These are phyloP conservation scores for Colletotrichum eremochloae DNA, from an alignment of 2,329 filamentous ascomycete genomes.

Conservation along the genomic window DNA sequence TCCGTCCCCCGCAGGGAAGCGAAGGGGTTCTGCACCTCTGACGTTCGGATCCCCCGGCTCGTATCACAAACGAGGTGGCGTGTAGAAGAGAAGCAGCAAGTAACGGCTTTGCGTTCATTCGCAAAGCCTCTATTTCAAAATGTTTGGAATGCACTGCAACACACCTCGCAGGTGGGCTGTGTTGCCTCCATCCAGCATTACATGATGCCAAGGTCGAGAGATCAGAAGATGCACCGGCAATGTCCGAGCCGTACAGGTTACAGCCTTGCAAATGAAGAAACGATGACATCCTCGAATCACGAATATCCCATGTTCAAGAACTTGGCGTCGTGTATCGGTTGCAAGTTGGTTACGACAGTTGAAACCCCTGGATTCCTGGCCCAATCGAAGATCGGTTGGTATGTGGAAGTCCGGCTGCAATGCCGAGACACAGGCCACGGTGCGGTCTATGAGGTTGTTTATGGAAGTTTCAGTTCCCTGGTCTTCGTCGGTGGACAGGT, in stretches of 20 bases:
- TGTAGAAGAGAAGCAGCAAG: slow-evolving; percentile 18
- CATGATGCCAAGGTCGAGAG: slow-evolving; percentile 24
- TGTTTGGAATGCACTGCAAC: slow-evolving; percentile 23
- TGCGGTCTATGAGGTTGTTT: slow-evolving; percentile 11
- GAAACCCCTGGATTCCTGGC: slow-evolving; percentile 29
- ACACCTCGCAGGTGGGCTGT: slow-evolving; percentile 28
- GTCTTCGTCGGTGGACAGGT: slow-evolving; percentile 10
- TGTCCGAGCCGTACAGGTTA: slow-evolving; percentile 21
- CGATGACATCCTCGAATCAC: background rate
- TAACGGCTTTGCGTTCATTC: slow-evolving; percentile 11
- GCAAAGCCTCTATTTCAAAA: slow-evolving; percentile 2
- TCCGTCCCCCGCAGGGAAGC: slow-evolving; percentile 18
- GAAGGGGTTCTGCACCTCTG: slow-evolving; percentile 8
- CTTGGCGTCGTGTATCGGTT: slow-evolving; percentile 12
- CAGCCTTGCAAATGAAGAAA: slow-evolving; percentile 7
- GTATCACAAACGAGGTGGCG: slow-evolving; percentile 32
- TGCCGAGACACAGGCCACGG: slow-evolving; percentile 20
- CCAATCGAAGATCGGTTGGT: slow-evolving; percentile 18
- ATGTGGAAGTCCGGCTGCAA: slow-evolving; percentile 19
- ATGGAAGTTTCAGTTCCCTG: slow-evolving; percentile 13
- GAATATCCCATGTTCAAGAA: slow-evolving; percentile 24
- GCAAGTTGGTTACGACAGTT: slow-evolving; percentile 30
- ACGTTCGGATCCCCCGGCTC: slow-evolving; percentile 29
- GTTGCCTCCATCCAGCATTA: slow-evolving; percentile 13
- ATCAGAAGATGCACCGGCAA: slow-evolving; percentile 14